These are phyloP conservation scores for Ciborinia camelliae DNA, from an alignment of 2,329 filamentous ascomycete species.

Conservation along the genomic window DNA sequence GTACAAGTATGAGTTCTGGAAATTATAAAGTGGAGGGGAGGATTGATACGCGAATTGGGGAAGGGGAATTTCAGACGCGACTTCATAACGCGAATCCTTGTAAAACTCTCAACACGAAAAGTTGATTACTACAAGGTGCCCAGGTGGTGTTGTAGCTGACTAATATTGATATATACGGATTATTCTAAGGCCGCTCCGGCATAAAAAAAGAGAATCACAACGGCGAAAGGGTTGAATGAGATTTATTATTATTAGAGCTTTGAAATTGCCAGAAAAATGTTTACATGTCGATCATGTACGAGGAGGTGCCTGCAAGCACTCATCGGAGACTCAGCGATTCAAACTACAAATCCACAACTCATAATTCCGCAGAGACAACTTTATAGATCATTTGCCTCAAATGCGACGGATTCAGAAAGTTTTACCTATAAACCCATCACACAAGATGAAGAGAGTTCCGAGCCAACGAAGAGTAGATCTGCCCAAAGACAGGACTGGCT, in stretches of 20 bases:
- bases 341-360: constrained; percentile 18
- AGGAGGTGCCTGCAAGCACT: constrained; percentile 32
- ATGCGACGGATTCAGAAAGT: constrained; percentile 6
- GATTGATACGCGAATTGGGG: constrained; percentile 8
- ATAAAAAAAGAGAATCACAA: constrained; percentile 2
- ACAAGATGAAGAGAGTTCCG: background rate
- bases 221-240: background rate
- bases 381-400: constrained; percentile 4
- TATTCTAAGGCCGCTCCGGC: background rate
- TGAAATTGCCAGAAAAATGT: constrained; percentile 26
- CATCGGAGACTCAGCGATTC: constrained; percentile 27
- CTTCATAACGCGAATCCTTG: constrained; percentile 25
- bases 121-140: too few species aligned
- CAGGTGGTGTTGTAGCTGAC: background rate
- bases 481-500: constrained; percentile 26
- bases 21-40: background rate
- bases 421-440: constrained; percentile 4
- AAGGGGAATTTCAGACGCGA: constrained; percentile 12
- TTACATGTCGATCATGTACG: constrained; percentile 34
- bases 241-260: background rate
- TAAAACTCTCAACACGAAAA: background rate
- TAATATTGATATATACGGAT: background rate
- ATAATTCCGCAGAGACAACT: constrained; percentile 4
- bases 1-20: background rate
- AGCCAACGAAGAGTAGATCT: constrained; percentile 4